A percentile compares a stretch with the other conserved stretches of the same genome.
These are phyloP conservation scores for Trichoderma citrinoviride DNA, from an alignment of 2,329 filamentous ascomycete species.

Conservation along the genomic window DNA sequence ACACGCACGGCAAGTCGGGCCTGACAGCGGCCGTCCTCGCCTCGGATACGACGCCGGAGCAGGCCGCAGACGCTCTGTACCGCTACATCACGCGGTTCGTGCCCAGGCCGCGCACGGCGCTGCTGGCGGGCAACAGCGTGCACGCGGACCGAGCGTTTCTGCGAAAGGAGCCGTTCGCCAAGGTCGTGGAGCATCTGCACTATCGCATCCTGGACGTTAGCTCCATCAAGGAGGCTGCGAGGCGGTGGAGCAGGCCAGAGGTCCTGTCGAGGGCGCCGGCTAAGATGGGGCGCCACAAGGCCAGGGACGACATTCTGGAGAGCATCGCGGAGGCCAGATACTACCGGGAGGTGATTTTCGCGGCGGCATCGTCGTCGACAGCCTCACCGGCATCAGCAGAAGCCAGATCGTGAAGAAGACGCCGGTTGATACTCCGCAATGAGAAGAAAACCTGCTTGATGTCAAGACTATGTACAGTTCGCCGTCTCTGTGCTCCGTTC, in stretches of 20 bases:
- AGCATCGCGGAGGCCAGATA: slow-evolving; percentile 90
- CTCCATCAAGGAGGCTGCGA: slow-evolving; percentile 83
- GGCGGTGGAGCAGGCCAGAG: slow-evolving; percentile 64
- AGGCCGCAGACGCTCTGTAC: slow-evolving; percentile 71
- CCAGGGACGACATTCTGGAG: slow-evolving; percentile 85
- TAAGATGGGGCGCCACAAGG: slow-evolving; percentile 78
- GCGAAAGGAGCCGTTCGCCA: slow-evolving; percentile 67
- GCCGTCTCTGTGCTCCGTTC: too few species aligned
- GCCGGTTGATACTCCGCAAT: background rate
- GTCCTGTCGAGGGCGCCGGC: slow-evolving; percentile 58
- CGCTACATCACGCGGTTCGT: slow-evolving; percentile 73
- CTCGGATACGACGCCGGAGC: slow-evolving; percentile 68
- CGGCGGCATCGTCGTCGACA: slow-evolving; percentile 1
- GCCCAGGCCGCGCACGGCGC: slow-evolving; percentile 61
- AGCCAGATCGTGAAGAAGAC: background rate
- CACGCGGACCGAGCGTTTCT: slow-evolving; percentile 88
- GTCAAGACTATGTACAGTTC: background rate
- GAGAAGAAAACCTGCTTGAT: background rate
- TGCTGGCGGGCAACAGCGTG: slow-evolving; percentile 90
- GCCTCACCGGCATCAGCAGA: background rate
- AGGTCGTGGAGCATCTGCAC: slow-evolving; percentile 74
- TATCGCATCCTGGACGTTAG: slow-evolving; percentile 93
- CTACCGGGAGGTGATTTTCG: slow-evolving; percentile 71
- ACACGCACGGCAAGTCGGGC: slow-evolving; percentile 76
- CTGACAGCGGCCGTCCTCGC: slow-evolving; percentile 72